Base-by-base conservation (phyloP, 495 filamentous ascomycete species). In the Daldinia bambusicola region DNA sequence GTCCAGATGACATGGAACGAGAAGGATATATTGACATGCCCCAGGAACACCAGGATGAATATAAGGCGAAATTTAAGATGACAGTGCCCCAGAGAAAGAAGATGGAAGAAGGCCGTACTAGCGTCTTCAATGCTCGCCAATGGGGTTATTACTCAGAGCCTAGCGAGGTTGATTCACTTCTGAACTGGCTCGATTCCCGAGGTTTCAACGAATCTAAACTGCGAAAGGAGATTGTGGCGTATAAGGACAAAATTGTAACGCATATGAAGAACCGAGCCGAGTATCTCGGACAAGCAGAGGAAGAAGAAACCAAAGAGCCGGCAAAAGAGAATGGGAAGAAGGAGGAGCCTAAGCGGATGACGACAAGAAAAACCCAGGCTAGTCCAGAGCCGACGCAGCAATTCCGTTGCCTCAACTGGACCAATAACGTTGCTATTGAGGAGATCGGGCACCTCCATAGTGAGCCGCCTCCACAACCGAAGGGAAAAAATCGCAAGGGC, bases 71-170 rank as follows among this genome's bases (percentile, higher is more conserved):
- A 64, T 93, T 94, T 77, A 86, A 89, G 61, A 89, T 93, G 75
- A 94, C 92, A 3, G 89, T 95, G 1, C 89, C 90, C 2, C 91
- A 97, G 78, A 89, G 95, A 72, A 96, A 94, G 83, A 89, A 89
- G 80, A 76, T 84, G 32, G 95, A 99, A 78, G 95, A 98, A 78
- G 95, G 93, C 13, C 79, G 84, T 13, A 97, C 93, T 0, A 89
- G 89, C 71, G 86, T 98, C 0, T 88, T 87, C 36, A 89, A 85
- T 67, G 94, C 95, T 2, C 81, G 81, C 9, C 91, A 98, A 77
- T 98, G 95, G 92, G 95, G 91, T 13, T 99, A 91, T 81, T 93
- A 92, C 76, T 91, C 95, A 53, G 90, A 94, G 1, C 89, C 93
- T 0, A 86, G 89, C 20, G 82, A 89, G 22, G 78, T 99, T 6